Percentiles rank a stretch among this genome's conserved stretches.
Evolutionary conservation across 192 early-diverging fungal species (phyloP).

Genomic region (Entomortierella chlamydospora): DNA sequence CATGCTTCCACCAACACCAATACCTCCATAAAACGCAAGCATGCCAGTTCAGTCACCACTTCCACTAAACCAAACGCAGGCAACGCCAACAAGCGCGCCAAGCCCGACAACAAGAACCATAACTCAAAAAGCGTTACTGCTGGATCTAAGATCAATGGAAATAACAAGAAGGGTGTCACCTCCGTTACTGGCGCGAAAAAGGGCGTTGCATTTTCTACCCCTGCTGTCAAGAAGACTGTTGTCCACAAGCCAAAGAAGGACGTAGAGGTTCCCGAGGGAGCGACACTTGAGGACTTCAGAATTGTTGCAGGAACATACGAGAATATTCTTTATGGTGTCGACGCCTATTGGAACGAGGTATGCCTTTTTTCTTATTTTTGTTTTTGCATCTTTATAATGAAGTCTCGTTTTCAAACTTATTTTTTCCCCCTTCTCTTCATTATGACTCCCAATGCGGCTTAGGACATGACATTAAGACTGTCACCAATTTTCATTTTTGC

Average conservation of each 20-base stretch:
- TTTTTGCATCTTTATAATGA: constrained; percentile 5
- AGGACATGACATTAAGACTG: constrained; percentile 59
- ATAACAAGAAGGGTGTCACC: neutral
- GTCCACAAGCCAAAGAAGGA: constrained; percentile 42
- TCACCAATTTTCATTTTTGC: constrained; percentile 93
- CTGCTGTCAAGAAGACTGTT: constrained; percentile 11
- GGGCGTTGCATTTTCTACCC: constrained; percentile 3
- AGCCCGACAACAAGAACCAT: constrained; percentile 11
- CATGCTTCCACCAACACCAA: neutral
- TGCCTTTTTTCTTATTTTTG: neutral
- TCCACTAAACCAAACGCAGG: constrained; percentile 4
- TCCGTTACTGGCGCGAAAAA: constrained; percentile 10
- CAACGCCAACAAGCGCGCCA: constrained; percentile 36
- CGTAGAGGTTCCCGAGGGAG: constrained; percentile 33
- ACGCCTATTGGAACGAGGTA: constrained; percentile 68
- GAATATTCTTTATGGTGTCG: constrained; percentile 94
- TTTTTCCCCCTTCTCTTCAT: too few relatives aligned
- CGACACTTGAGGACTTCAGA: constrained; percentile 63
- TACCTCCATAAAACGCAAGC: constrained; percentile 21
- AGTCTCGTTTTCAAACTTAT: too few relatives aligned
- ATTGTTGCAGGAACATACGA: constrained; percentile 94
- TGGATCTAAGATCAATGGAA: constrained; percentile 11
- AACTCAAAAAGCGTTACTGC: too few relatives aligned
- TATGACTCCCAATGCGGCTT: too few relatives aligned
- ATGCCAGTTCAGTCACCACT: neutral